Base-by-base conservation (phyloP, 208 protist species). In the Trypanosoma lewisi region DNA sequence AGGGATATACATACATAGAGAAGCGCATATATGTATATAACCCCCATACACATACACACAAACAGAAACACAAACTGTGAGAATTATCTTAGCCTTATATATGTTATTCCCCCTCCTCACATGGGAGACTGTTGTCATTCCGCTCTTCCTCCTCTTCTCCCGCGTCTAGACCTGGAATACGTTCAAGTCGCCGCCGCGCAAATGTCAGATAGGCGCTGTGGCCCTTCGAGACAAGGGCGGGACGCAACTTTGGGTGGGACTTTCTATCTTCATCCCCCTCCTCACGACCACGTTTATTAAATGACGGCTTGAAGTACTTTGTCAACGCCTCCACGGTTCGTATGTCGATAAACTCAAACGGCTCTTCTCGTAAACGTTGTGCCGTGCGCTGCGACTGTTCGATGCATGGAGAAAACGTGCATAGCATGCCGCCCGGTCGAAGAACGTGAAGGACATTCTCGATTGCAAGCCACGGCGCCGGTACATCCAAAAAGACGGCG, bases 371-470 rank as follows among this genome's bases (percentile, higher is more conserved):
- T 21, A 97, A 65, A 9, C 54, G 62, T n/a, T 75, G 63, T 31
- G 66, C 80, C 19, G 87, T 94, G 33, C 88, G 80, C 79, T 97
- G 94, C 1, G 85, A 85, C 75, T 97, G 94, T 76, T 97, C 94
- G 63, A 97, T 97, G 75, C 94, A 97, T 5, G 94, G 94, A 3
- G 90, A 96, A 62, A 96, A 97, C 59, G 86, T 97, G 74, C 87
- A 95, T 2, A 97, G 75, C 73, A 94, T 88, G 9, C 90, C 91
- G 31, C 84, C 87, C 14, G 79, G 80, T 19, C 80, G 75, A 27
- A 96, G 82, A 31, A 95, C 70, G 54, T 94, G 82, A 28, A 74
- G 75, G 2, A 94, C 89, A 52, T 97, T 94, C 6, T 91, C 80
- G n/a, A 97, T 72, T 21, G 85, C 82, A 1, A 75, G 55, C 88